Evolutionary conservation across 177 flowering plant genomes (phyloP), one percentile per base, ranked within the genome.

Genomic region (Tripterygium wilfordii): DNA sequence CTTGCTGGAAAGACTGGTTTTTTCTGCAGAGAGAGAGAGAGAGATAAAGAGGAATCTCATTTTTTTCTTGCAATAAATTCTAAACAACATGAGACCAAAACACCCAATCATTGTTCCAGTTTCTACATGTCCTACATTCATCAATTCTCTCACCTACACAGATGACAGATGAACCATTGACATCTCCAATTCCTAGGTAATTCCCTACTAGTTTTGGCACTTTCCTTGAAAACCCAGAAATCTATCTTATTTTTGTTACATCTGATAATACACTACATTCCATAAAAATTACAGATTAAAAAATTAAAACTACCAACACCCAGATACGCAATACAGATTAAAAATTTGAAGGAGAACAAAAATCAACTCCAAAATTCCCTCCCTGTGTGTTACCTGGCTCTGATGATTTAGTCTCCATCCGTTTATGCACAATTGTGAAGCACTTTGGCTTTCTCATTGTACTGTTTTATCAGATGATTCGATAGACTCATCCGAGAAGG

Each of bases 401-500:
- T n/a, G n/a, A n/a, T n/a, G n/a, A n/a, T n/a, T n/a, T n/a, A n/a
- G n/a, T n/a, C n/a, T n/a, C n/a, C n/a, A n/a, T n/a, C n/a, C n/a
- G n/a, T n/a, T n/a, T n/a, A n/a, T n/a, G n/a, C n/a, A n/a, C n/a
- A n/a, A n/a, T 30, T 12, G 12, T 12, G 12, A 12, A 30, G 33
- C 36, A 3, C 3, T 5, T 32, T 5, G 36, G 14, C 14, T 32
- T 6, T 5, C 14, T 14, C 13, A 19, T 10, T 20, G 2, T 3
- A 21, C 5, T 4, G n/a, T 9, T 10, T 20, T 40, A 3, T 6
- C 5, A 4, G 10, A 1, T 20, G 19, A 37, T 15, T 48, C 50
- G 40, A 51, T 12, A 32, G 59, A 60, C 9, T 79, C 80, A 61
- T 80, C 88, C 12, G 94, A 79, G 56, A 86, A 87, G 6, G 77